Conservation (phyloP, 768 basidiomycete genomes). For the Lactifluus echinatus region DNA sequence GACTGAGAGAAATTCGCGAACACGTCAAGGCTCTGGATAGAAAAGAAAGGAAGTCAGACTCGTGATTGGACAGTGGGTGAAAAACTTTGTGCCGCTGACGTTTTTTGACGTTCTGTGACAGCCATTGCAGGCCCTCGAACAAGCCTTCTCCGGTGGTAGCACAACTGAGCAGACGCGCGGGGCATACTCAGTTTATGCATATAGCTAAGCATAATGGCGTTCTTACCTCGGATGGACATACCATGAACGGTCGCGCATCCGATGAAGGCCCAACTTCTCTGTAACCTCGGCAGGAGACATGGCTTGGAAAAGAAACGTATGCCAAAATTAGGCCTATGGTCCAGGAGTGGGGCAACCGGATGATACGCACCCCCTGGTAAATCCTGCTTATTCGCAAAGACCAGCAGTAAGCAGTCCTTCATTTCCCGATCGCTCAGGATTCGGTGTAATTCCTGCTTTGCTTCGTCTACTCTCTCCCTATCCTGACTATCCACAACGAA, state of each 20-base stretch:
- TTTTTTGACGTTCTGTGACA: conserved; percentile 96
- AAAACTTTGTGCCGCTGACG: conserved; percentile 47
- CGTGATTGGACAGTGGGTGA: background rate
- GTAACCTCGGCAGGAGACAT: conserved; percentile 99
- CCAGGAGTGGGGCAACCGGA: background rate
- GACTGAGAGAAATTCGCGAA: background rate
- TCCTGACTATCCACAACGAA: conserved; percentile 98
- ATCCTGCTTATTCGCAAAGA: conserved; percentile 99
- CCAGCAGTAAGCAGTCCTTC: conserved; percentile 93
- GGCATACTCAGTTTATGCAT: background rate
- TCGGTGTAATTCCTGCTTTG: conserved; percentile 89
- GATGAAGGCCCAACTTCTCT: conserved; percentile 89
- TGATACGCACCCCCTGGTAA: conserved; percentile 73
- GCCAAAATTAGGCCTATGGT: background rate
- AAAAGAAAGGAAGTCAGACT: background rate
- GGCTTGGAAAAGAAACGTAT: conserved; percentile 37
- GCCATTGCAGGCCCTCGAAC: conserved; percentile 95
- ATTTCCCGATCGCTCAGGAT: conserved; percentile 96
- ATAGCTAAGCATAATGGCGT: background rate
- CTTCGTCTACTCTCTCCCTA: conserved; percentile 91
- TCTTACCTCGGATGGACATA: conserved; percentile 96
- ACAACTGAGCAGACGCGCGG: conserved; percentile 46
- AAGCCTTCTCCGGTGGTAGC: conserved; percentile 95
- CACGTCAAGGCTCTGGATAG: conserved; percentile 10
- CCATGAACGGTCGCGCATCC: conserved; percentile 97